Evolutionary conservation across 202 grass and related monocot species (phyloP), one percentile per base, ranked within the genome.

Genomic region (Bolboschoenoplectus hybrid): DNA sequence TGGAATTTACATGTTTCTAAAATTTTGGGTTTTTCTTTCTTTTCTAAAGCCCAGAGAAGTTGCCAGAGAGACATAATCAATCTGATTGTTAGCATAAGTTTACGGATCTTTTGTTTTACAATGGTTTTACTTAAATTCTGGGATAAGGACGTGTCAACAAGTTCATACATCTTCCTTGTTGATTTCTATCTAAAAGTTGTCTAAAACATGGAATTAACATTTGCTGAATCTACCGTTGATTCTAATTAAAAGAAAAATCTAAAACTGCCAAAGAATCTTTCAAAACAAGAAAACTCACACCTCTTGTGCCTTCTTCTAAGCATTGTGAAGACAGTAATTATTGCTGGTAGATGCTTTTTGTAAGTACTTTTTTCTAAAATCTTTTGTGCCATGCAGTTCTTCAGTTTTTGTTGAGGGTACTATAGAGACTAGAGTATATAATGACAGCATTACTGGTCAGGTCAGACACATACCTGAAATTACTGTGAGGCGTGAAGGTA

Each of bases 351-450:
- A 57, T 64, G 20, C 43, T 82, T 86, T 67, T 38, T 38, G 41
- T 65, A 16, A 63, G 38, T 82, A 60, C 17, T 14, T 3, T 82
- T 65, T 51, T 81, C 1, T 49, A 84, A 70, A 20, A 20, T 84
- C 4, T 55, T 53, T 71, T 69, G 82, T 35, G 32, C 45, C 45
- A 79, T 92, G 77, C 89, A 94, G 96, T 88, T 87, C 91, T 73
- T 61, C 93, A 52, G 91, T 98, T 49, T 98, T 92, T 93, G 80
- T 98, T 82, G 96, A 98, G 87, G 96, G 96, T 69, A 91, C 95
- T 91, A 98, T 98, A 66, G 96, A 98, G 86, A 95, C 90, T 80
- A 98, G 96, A 85, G 80, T 98, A 34, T 98, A 98, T 84, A 94
- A 95, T 87, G 96, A 95, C 64, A 88, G 60, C 85, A 47, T 95